These are phyloP conservation scores for Sungouiella thailandica DNA, from an alignment of 805 yeast species.

Conservation along the genomic window DNA sequence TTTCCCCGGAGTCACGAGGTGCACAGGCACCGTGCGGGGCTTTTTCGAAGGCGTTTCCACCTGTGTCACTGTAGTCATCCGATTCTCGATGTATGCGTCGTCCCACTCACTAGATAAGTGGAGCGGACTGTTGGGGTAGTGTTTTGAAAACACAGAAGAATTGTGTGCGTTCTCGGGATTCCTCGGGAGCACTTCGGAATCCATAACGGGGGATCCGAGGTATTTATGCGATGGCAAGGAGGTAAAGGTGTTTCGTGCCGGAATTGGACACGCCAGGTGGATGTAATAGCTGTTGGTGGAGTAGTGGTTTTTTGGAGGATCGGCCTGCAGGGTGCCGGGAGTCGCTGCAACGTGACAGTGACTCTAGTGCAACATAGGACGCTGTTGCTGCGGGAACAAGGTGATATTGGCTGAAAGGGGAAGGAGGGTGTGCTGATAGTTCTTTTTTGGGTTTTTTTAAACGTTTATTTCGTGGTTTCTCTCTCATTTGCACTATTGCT, in stretches of 20 bases:
- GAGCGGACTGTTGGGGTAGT: constrained; percentile 5
- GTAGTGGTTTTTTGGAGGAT: no score
- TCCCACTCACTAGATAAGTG: constrained; percentile 12
- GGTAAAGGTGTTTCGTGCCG: background rate
- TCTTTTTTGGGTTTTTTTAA: no score
- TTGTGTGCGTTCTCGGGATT: constrained; percentile 1
- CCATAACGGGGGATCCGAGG: background rate
- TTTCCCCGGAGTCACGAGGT: constrained; percentile 1
- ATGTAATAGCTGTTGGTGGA: background rate
- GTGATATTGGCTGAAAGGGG: no score
- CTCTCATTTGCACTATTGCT: no score
- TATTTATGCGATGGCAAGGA: background rate
- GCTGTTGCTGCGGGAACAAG: no score
- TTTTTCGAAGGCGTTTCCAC: constrained; percentile 2
- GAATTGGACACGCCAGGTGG: no score
- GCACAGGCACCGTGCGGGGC: background rate
- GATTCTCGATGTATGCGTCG: constrained; percentile 1
- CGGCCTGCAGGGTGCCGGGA: no score
- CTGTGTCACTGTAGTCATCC: constrained; percentile 1
- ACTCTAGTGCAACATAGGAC: no score
- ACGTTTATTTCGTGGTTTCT: no score
- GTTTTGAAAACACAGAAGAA: constrained; percentile 7
- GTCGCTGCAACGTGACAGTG: no score
- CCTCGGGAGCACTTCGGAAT: constrained; percentile 1
- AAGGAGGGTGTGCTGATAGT: no score